Evolutionary conservation across 371 early-diverging fungal species (phyloP).

Genomic region (Blyttiomyces sp.): DNA sequence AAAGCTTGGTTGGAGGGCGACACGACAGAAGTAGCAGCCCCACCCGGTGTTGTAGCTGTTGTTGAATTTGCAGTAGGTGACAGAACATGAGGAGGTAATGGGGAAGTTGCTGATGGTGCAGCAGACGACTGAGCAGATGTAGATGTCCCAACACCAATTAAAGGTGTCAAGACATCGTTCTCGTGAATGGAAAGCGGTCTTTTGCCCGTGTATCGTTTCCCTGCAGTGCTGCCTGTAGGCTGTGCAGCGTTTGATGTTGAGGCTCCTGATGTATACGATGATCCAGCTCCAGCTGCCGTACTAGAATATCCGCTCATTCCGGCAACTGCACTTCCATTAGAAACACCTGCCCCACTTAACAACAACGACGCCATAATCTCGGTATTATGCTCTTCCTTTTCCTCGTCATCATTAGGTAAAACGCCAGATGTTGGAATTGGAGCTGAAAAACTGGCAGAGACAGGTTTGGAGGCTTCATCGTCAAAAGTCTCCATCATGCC

Average conservation of each 20-base stretch:
- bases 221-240: neutral
- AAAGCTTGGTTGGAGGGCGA: neutral
- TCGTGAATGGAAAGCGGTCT: neutral
- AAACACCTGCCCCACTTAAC: neutral
- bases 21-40: neutral
- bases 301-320: neutral
- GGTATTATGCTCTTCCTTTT: slow-evolving; percentile 17
- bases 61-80: neutral
- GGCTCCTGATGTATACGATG: neutral
- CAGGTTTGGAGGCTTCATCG: slow-evolving; percentile 86
- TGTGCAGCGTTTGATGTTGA: neutral
- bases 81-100: neutral
- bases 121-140: no score
- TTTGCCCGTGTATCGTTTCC: neutral
- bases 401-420: slow-evolving; percentile 19
- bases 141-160: no score
- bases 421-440: slow-evolving; percentile 56
- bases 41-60: neutral
- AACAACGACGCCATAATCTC: neutral
- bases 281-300: slow-evolving; percentile 4
- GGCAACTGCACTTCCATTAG: neutral
- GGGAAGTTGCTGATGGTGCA: neutral
- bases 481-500: slow-evolving; percentile 88
- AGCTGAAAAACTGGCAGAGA: slow-evolving; percentile 86
- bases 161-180: neutral